Evolutionary conservation across 768 basidiomycete species (phyloP), one percentile per base, ranked within the genome.

Genomic region (Termitomyces sp.): DNA sequence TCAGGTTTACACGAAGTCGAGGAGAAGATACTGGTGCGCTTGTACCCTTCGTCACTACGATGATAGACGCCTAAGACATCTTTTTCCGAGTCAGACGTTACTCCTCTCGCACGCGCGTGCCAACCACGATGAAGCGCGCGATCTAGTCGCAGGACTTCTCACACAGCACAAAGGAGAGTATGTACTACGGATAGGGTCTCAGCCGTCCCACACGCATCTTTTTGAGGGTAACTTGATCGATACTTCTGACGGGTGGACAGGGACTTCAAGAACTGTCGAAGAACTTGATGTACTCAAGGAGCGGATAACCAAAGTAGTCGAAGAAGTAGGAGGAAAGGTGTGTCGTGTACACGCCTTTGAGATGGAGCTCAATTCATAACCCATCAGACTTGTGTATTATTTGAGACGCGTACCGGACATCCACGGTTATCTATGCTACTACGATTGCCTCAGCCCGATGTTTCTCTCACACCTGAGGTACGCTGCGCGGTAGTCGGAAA

Each of bases 401-500:
- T 84, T 58, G 78, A 83, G 49, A 64, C 66, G 44, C 71, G 70
- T 55, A 72, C 72, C 8, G 74, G 69, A 4, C 80, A 82, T 67
- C 81, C 86, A 34, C 80, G 89, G 57, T 75, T 78, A 26, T 77
- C 83, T 12, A 70, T 90, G 18, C 73, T 94, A 27, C 70, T 93
- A 56, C 83, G 92, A 59, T 71, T 94, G 58, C 92, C 90, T 57
- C 88, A 91, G 40, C 83, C 83, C 4, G 87, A 79, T 65, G 86
- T 93, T 2, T 84, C 89, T 22, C 72, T 84, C 39, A 90, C 87
- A n/a, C 88, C 91, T 7, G 96, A 99, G 73, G 93, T 97, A 1
- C 84, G 97, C 33, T 93, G 95, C 65, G 95, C 96, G 0, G 95
- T 97, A 2, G 93, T 98, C 5, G 97, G 97, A 4, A 98, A 97